A percentile compares a stretch with the other conserved stretches of the same genome.
Conservation (phyloP, 805 yeast genomes). For the Candida pseudofarinosa region DNA sequence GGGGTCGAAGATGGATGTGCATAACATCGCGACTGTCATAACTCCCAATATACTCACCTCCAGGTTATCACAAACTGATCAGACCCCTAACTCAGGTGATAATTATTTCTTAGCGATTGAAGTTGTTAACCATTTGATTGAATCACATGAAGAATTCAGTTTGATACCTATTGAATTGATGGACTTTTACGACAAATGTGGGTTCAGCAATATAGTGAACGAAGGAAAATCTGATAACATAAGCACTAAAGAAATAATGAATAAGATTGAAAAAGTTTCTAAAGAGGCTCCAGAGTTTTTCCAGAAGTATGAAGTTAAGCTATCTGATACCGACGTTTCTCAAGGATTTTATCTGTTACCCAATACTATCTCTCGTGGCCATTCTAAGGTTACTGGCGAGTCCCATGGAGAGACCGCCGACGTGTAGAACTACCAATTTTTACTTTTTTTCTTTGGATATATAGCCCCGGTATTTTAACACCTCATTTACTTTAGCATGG, state of each 20-base stretch:
- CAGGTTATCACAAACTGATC: slow-evolving; percentile 33
- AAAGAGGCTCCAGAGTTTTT: slow-evolving; percentile 32
- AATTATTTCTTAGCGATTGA: slow-evolving; percentile 87
- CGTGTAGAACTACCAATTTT: slow-evolving; percentile 6
- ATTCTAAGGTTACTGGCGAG: slow-evolving; percentile 23
- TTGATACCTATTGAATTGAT: slow-evolving; percentile 67
- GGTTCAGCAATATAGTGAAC: slow-evolving; percentile 24
- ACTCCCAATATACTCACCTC: slow-evolving; percentile 85
- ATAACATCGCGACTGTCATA: slow-evolving; percentile 90
- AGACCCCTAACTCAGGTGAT: slow-evolving; percentile 47
- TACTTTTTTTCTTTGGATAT: background rate
- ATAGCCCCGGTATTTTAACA: too few relatives aligned
- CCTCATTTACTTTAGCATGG: too few relatives aligned
- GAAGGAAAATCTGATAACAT: slow-evolving; percentile 14
- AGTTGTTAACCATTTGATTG: slow-evolving; percentile 78
- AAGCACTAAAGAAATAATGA: slow-evolving; percentile 35
- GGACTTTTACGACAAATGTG: slow-evolving; percentile 45
- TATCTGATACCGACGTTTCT: slow-evolving; percentile 2
- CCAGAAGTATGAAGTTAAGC: slow-evolving; percentile 11
- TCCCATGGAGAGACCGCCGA: slow-evolving; percentile 28
- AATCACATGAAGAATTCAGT: slow-evolving; percentile 73
- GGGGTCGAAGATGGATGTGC: slow-evolving; percentile 90
- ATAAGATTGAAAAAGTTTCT: slow-evolving; percentile 24
- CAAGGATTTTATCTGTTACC: slow-evolving; percentile 24
- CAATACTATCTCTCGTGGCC: slow-evolving; percentile 29